Conservation (phyloP, 768 basidiomycete species). For the Chalciporus piperatus region DNA sequence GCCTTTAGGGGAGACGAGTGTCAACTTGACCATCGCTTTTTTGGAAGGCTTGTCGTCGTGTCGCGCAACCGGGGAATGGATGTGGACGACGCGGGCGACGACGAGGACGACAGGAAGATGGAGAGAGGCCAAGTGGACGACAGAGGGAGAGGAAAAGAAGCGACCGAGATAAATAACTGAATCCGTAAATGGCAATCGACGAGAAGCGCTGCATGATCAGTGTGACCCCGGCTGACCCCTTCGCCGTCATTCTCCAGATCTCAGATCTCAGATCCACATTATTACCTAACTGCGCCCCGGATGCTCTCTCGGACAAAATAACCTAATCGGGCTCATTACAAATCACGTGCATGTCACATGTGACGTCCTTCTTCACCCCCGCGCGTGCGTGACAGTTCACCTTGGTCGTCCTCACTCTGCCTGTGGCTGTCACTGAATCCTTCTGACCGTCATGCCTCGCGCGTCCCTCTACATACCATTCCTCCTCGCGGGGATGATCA, state of each 20-base stretch:
- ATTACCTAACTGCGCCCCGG: conserved; percentile 3
- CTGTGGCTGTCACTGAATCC: background rate
- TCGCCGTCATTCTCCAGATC: conserved; percentile 15
- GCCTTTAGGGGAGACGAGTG: conserved; percentile 65
- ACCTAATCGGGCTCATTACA: too few relatives aligned
- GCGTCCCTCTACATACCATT: conserved; percentile 66
- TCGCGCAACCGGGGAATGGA: conserved; percentile 12
- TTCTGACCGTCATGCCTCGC: conserved; percentile 50
- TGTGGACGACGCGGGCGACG: conserved; percentile 13
- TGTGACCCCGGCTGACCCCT: conserved; percentile 23
- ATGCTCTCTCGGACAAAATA: background rate
- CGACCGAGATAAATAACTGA: conserved; percentile 33
- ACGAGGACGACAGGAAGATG: conserved; percentile 16
- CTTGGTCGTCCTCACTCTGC: conserved; percentile 1
- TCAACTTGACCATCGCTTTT: conserved; percentile 63
- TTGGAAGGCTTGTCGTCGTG: conserved; percentile 17
- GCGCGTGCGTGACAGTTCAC: conserved; percentile 6
- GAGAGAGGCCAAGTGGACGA: conserved; percentile 21
- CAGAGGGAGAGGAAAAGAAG: conserved; percentile 29
- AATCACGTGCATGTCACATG: conserved; percentile 25
- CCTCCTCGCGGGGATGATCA: conserved; percentile 90
- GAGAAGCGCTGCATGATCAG: conserved; percentile 31
- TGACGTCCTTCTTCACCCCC: conserved; percentile 3
- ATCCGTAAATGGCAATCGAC: conserved; percentile 27
- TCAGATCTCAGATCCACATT: conserved; percentile 17